Conservation (phyloP, 805 yeast species). For the Wickerhamiella sergipiensis region DNA sequence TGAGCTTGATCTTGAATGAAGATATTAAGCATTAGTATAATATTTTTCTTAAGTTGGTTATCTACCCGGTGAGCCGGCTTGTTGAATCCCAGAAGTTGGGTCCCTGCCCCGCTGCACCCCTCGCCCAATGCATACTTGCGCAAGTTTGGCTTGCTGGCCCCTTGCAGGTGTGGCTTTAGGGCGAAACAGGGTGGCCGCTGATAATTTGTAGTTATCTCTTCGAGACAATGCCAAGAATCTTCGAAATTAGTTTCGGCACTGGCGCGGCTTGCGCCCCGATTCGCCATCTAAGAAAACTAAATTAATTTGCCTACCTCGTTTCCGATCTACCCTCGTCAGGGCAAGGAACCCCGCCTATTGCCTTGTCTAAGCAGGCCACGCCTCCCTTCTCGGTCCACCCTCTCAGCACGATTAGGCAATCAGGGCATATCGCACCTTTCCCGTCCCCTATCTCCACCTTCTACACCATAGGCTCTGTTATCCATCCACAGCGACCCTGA, state of each 20-base stretch:
- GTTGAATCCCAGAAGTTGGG: not conserved
- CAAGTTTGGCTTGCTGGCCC: not conserved
- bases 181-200: not conserved
- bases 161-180: not conserved
- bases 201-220: no score
- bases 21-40: no score
- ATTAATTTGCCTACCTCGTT: not conserved
- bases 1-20: no score
- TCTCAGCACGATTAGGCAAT: not conserved
- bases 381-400: not conserved
- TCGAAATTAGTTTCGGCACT: not conserved
- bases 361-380: not conserved
- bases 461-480: not conserved
- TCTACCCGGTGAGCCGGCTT: not conserved
- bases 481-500: not conserved
- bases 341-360: not conserved
- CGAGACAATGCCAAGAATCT: no score
- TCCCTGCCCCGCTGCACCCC: not conserved
- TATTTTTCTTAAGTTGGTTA: not conserved
- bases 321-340: not conserved
- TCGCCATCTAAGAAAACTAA: not conserved
- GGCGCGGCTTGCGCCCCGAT: not conserved
- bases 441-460: not conserved
- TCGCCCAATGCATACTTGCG: not conserved
- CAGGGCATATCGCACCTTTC: not conserved